phyloP scores from a whole-genome alignment of 2,329 filamentous ascomycete species.

The Pseudogymnoascus sp. region DNA sequence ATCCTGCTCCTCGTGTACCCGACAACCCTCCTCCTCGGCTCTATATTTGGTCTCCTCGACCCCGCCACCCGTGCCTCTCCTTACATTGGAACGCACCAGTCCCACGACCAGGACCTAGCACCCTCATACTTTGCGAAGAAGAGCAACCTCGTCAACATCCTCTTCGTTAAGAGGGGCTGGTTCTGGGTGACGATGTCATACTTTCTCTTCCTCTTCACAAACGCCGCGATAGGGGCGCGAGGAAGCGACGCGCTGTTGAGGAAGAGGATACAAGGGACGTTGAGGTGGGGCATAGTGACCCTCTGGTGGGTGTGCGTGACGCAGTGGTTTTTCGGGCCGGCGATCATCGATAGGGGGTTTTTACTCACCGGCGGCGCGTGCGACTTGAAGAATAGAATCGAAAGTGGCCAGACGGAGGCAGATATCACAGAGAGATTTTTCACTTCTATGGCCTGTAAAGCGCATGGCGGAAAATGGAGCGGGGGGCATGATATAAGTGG shows the following conservation, averaged over 20 bases:
- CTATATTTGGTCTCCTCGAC: constrained; percentile 71
- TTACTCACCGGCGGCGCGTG: constrained; percentile 83
- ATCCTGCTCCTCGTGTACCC: constrained; percentile 68
- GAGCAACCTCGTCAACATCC: constrained; percentile 81
- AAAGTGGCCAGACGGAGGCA: constrained; percentile 41
- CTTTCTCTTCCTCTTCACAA: constrained; percentile 59
- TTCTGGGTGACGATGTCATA: constrained; percentile 80
- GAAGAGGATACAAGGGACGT: constrained; percentile 49
- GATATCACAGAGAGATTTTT: constrained; percentile 47
- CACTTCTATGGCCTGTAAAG: constrained; percentile 75
- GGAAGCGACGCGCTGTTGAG: constrained; percentile 35
- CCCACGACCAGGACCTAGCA: constrained; percentile 54
- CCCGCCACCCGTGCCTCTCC: constrained; percentile 59
- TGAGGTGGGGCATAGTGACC: constrained; percentile 69
- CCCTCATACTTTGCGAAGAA: constrained; percentile 92
- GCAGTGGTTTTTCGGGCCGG: constrained; percentile 93
- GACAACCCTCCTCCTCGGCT: constrained; percentile 69
- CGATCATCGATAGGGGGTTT: constrained; percentile 86
- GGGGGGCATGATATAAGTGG: constrained; percentile 97
- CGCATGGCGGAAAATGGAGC: constrained; percentile 74
- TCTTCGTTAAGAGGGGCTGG: constrained; percentile 96
- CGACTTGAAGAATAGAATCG: constrained; percentile 49
- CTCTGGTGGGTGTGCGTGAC: constrained; percentile 78
- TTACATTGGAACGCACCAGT: constrained; percentile 57
- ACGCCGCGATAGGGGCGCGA: constrained; percentile 50